phyloP scores from a whole-genome alignment of 2,329 filamentous ascomycete species.

The Fusarium multiceps region DNA sequence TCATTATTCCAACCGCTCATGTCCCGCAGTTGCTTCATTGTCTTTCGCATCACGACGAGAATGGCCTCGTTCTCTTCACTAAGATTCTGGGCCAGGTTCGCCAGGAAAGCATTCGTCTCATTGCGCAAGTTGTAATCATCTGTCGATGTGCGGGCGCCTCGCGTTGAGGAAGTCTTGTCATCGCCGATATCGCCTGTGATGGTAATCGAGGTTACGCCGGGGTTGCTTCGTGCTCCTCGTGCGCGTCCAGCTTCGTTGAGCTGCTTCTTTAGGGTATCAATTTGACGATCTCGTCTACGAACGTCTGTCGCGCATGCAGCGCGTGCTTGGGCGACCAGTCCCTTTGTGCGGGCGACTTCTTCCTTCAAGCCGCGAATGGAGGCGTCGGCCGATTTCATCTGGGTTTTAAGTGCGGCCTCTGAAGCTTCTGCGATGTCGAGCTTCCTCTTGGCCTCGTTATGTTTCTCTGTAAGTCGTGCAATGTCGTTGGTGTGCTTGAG shows the following conservation, averaged over 20 bases:
- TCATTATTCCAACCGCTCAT: conserved; percentile 68
- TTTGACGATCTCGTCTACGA: conserved; percentile 87
- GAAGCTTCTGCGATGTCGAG: conserved; percentile 73
- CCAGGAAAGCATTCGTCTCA: conserved; percentile 93
- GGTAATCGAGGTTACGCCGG: conserved; percentile 66
- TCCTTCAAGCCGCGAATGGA: conserved; percentile 83
- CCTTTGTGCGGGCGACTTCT: conserved; percentile 82
- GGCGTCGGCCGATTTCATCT: conserved; percentile 79
- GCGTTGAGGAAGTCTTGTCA: conserved; percentile 54
- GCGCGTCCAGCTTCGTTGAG: conserved; percentile 76
- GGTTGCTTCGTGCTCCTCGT: conserved; percentile 65
- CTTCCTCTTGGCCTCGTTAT: conserved; percentile 65
- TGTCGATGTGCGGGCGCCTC: conserved; percentile 39
- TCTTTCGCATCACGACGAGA: conserved; percentile 76
- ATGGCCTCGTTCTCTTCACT: conserved; percentile 93
- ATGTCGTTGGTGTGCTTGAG: conserved; percentile 78
- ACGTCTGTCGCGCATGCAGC: conserved; percentile 91
- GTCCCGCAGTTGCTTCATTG: conserved; percentile 76
- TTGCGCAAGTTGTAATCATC: conserved; percentile 77
- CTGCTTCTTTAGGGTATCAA: conserved; percentile 89
- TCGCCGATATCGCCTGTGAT: conserved; percentile 66
- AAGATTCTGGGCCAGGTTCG: conserved; percentile 81
- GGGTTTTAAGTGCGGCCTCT: conserved; percentile 74
- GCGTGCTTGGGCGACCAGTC: conserved; percentile 83
- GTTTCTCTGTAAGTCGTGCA: conserved; percentile 65